phyloP scores from a whole-genome alignment of 2,329 filamentous ascomycete genomes.

The Aureobasidium sp. region DNA sequence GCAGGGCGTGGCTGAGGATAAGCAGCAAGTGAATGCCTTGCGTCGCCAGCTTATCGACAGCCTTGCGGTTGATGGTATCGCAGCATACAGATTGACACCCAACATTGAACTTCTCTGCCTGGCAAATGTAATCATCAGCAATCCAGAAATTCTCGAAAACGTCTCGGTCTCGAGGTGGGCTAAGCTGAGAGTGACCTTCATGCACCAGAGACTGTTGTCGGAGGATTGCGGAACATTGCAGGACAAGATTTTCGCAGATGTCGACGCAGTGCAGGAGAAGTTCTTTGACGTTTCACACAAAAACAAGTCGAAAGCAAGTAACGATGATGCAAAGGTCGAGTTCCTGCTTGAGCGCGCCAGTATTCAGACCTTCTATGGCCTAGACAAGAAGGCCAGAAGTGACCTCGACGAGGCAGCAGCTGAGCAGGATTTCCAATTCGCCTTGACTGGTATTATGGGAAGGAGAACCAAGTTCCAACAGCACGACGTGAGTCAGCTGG shows the following conservation, averaged over 20 bases:
- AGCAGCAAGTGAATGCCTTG: conserved; percentile 32
- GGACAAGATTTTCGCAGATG: conserved; percentile 50
- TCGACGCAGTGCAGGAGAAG: conserved; percentile 46
- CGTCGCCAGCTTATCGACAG: conserved; percentile 56
- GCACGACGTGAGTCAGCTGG: conserved; percentile 74
- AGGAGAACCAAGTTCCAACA: conserved; percentile 77
- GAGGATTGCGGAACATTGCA: conserved; percentile 55
- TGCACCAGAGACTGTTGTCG: conserved; percentile 59
- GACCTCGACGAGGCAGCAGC: conserved; percentile 61
- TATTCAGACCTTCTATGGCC: conserved; percentile 74
- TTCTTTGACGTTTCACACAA: conserved; percentile 23
- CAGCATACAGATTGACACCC: conserved; percentile 76
- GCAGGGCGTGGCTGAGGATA: conserved; percentile 32
- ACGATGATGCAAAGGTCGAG: conserved; percentile 45
- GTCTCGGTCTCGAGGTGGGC: conserved; percentile 48
- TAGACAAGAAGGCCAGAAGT: conserved; percentile 64
- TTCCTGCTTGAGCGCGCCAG: conserved; percentile 77
- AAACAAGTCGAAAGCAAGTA: conserved; percentile 15
- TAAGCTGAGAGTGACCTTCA: conserved; percentile 63
- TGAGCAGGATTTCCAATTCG: conserved; percentile 67
- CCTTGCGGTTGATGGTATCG: conserved; percentile 74
- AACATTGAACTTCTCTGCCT: conserved; percentile 76
- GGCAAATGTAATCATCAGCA: conserved; percentile 53
- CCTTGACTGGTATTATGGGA: conserved; percentile 75
- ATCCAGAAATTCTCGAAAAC: conserved; percentile 38